Evolutionary conservation across 148 eudicot genomes (phyloP), one percentile per base, ranked within the genome.

Genomic region (Diospyros lotus): DNA sequence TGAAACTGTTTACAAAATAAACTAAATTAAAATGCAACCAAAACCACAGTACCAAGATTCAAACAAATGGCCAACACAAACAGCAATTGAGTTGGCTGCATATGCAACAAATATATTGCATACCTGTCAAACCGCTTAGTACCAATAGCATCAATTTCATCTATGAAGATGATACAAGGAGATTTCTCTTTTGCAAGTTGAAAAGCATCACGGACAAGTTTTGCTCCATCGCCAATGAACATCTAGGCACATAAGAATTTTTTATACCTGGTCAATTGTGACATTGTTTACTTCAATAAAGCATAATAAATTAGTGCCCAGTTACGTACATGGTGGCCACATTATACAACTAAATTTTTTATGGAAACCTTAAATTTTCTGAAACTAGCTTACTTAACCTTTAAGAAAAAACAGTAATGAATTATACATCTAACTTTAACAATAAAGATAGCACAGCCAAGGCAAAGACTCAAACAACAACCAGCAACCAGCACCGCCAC

Each of bases 111-210:
- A 44, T 12, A 68, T 51, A 43, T 43, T 40, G 69, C 3, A n/a
- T 83, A 89, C 97, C 97, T 92, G 67, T 93, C 99, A 82, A 95
- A 96, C 73, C 99, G 91, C 84, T 90, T 93, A 63, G 99, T 96
- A 55, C 98, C 99, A 66, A 96, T 96, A 78, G 99, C 99, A 87
- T 96, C 98, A 76, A 96, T 93, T 81, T 96, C 99, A 82, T 96
- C 98, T 73, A 96, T 91, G 59, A 96, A 96, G 66, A 96, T 91
- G 79, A 96, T 96, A 86, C 94, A 91, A 74, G 99, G 99, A 68
- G 97, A 84, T 75, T 93, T 96, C 79, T 96, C 99, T 77, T 96
- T 95, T 11, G 98, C 99, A 73, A 96, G 98, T 76, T 88, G 94
- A 79, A 96, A 93, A 70, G 98, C 99, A 83, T 96, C 98, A 77